Base-by-base conservation (phyloP, 805 yeast genomes). In the Metschnikowia santaceciliae region DNA sequence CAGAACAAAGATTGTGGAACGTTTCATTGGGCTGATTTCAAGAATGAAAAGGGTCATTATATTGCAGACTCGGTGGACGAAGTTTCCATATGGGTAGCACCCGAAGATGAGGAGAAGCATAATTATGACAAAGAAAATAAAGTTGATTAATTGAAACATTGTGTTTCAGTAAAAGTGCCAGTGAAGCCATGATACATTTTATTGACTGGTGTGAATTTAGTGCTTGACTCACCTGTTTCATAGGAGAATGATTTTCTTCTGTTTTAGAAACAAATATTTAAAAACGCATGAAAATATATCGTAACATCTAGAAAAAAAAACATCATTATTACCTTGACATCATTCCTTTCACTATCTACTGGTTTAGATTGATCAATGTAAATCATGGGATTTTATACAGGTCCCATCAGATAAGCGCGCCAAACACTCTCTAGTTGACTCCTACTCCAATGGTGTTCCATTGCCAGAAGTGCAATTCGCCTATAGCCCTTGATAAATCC, bases 381-480 rank as follows among this genome's bases (percentile, higher is more conserved):
- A 23, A 17, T 14, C 22, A 8, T 22, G 20, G 26, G 11, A 20
- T 42, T 42, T 15, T 33, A 42, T 33, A 22, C 46, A 42, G 46
- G 38, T 26, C 17, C 19, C 19, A 22, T 33, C 38, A 42, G 46
- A 22, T 34, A 42, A 34, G 38, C 38, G 46, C 46, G 46, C 46
- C 15, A 20, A 42, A 33, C 46, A 42, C 36, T 19, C 15, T 34
- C 17, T 4, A 39, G 32, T 20, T n/a, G 13, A 32, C 17, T 11
- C 11, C 33, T 13, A 17, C 23, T 13, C 23, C 15, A 14, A 58
- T 58, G 61, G 50, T 56, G 33, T 57, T 69, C 50, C 52, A 61
- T 23, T 86, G 94, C 66, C 87, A 81, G 61, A 68, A 81, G 57
- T 86, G 92, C 64, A 75, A 79, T 51, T 71, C 79, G 19, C 86